Percentiles rank a stretch among this genome's conserved stretches.
phyloP scores from a whole-genome alignment of 495 filamentous ascomycete species.

The Polyplosphaeria fusca region DNA sequence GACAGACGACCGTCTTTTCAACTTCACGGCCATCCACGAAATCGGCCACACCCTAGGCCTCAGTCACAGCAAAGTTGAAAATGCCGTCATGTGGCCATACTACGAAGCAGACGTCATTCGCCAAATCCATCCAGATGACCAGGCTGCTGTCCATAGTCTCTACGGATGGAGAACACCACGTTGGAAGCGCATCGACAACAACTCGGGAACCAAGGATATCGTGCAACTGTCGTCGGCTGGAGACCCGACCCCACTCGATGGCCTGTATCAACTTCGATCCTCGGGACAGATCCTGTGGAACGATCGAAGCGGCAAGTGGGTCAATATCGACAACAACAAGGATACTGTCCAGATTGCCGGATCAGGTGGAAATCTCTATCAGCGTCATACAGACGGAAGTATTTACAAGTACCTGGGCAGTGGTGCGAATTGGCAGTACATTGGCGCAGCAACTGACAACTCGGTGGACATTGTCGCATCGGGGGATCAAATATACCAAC shows the following conservation, averaged over 20 bases:
- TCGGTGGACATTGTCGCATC: constrained; percentile 24
- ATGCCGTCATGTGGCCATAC: constrained; percentile 26
- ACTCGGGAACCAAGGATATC: constrained; percentile 7
- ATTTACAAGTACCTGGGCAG: constrained; percentile 12
- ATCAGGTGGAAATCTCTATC: constrained; percentile 16
- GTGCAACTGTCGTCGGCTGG: constrained; percentile 12
- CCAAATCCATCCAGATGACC: constrained; percentile 24
- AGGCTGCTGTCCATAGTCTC: constrained; percentile 19
- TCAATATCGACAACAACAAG: constrained; percentile 19
- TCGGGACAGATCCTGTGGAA: constrained; percentile 18
- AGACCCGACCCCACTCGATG: constrained; percentile 1
- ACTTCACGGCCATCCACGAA: constrained; percentile 22
- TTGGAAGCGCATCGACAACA: constrained; percentile 17
- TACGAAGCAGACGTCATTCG: constrained; percentile 10
- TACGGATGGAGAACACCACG: constrained; percentile 27
- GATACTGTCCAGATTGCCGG: constrained; percentile 25
- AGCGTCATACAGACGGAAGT: constrained; percentile 22
- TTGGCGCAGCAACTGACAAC: constrained; percentile 16
- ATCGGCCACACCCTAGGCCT: constrained; percentile 28
- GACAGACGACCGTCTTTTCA: constrained; percentile 27
- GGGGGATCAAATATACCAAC: constrained; percentile 20
- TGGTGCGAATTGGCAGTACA: constrained; percentile 11
- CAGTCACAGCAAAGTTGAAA: constrained; percentile 21
- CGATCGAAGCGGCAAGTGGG: constrained; percentile 13
- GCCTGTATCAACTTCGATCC: constrained; percentile 26